Evolutionary conservation across 495 filamentous ascomycete species (phyloP).

Genomic region (Barbatosphaeria neglecta): DNA sequence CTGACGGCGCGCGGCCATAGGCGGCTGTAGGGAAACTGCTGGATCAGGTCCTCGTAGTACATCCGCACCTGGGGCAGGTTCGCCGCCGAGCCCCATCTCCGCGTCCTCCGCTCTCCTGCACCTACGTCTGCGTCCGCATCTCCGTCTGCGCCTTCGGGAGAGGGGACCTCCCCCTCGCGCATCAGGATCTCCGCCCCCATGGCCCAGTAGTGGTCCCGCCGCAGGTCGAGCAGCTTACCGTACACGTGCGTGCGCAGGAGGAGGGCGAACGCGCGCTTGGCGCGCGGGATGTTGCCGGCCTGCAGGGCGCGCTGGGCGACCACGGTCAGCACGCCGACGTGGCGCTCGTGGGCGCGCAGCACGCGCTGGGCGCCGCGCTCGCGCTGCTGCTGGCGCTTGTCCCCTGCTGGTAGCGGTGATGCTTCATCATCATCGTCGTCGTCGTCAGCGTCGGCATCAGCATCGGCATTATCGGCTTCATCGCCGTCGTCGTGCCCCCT

Average conservation of each 20-base stretch:
- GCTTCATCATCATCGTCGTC: not conserved
- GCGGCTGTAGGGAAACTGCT: slow-evolving; percentile 24
- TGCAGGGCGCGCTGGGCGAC: slow-evolving; percentile 23
- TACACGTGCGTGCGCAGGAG: slow-evolving; percentile 16
- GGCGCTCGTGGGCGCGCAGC: slow-evolving; percentile 4
- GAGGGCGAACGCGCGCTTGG: slow-evolving; percentile 27
- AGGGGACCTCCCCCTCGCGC: slow-evolving; percentile 27
- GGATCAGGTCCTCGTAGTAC: slow-evolving; percentile 26
- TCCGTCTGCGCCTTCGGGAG: not conserved
- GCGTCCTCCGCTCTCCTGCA: not conserved
- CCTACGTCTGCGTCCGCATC: not conserved
- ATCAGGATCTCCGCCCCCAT: slow-evolving; percentile 31
- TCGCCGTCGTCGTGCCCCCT: slow-evolving; percentile 1
- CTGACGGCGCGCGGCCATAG: slow-evolving; percentile 12
- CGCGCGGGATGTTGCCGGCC: slow-evolving; percentile 24
- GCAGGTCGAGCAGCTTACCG: slow-evolving; percentile 22
- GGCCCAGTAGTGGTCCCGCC: slow-evolving; percentile 25
- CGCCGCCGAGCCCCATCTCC: slow-evolving; percentile 10
- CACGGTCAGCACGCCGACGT: slow-evolving; percentile 18
- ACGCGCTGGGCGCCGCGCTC: not conserved
- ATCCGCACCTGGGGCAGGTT: slow-evolving; percentile 13
- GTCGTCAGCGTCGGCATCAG: not conserved
- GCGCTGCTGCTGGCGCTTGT: not conserved
- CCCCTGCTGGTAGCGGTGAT: not conserved
- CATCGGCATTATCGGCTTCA: slow-evolving; percentile 1